Base-by-base conservation (phyloP, 345 rosid species). In the Hevea brasiliensis region DNA sequence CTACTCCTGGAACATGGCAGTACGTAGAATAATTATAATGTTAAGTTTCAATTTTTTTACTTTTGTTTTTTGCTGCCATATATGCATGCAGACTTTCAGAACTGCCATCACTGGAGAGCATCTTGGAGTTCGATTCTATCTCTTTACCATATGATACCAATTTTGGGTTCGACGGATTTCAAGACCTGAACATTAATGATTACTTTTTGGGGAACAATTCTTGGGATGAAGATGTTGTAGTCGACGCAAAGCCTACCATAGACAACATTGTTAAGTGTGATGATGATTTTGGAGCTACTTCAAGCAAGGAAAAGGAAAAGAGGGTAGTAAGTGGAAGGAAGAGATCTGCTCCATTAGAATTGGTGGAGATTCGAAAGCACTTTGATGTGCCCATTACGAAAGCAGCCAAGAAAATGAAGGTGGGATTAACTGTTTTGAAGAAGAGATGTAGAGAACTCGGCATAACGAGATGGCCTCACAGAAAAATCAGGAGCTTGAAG, bases 391-490 rank as follows among this genome's bases (percentile, higher is more conserved):
- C 97, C 0, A 90, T 90, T 32, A 81, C 83, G 4, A 77, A 61
- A 78, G 96, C 97, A 0, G 97, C 97, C 0, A 90, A 84, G 74
- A 90, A 89, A 58, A 78, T 92, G 23, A 87, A 87, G 2, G 87
- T 92, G 1, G 97, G 94, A 1, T 72, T 90, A 7, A 92, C 97
- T 0, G 86, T 86, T 7, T 60, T 92, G 83, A 92, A 92, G 81
- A 90, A 84, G 61, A 84, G 96, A 56, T 92, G 96, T 80, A 82
- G 97, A 41, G 94, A 92, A 70, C 84, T 90, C 1, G 87, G 84
- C n/a, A 81, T 92, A 12, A 82, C 80, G 79, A 67, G 97, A 56
- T 92, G 96, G 94, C 97, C 97, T 45, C 94, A 60, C 5, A 72
- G 69, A 14, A 71, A 77, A 26, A 87, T 92, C 70, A 89, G 83